phyloP scores from a whole-genome alignment of 768 basidiomycete genomes.

The Boletus patriciae region DNA sequence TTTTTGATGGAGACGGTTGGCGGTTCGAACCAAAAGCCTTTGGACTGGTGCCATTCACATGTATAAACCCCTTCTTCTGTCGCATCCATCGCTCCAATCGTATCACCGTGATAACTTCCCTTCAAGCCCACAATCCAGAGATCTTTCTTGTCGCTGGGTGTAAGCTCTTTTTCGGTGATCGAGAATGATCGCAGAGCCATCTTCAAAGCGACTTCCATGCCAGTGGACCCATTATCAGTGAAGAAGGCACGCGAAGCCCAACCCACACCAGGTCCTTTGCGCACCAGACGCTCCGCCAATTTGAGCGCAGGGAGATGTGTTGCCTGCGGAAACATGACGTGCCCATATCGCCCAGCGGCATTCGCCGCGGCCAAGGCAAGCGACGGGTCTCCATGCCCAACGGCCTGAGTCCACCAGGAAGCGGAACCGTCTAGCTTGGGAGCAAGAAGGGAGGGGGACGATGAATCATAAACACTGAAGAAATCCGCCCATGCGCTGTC shows the following conservation, averaged over 20 bases:
- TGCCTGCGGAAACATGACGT: constrained; percentile 94
- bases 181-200: constrained; percentile 85
- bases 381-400: constrained; percentile 78
- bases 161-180: constrained; percentile 36
- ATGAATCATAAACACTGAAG: constrained; percentile 67
- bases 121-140: constrained; percentile 82
- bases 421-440: constrained; percentile 88
- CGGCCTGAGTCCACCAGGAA: constrained; percentile 96
- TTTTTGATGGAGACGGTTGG: constrained; percentile 72
- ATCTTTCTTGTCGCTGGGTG: constrained; percentile 42
- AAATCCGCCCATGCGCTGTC: constrained; percentile 88
- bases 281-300: constrained; percentile 77
- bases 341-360: constrained; percentile 92
- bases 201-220: constrained; percentile 96
- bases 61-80: constrained; percentile 88
- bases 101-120: constrained; percentile 97
- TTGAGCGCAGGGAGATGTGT: constrained; percentile 82
- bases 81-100: constrained; percentile 96
- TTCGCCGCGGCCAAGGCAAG: constrained; percentile 84
- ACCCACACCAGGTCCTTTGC: constrained; percentile 75
- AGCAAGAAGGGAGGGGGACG: constrained; percentile 42
- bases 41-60: constrained; percentile 93
- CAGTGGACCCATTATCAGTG: constrained; percentile 94
- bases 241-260: constrained; percentile 94
- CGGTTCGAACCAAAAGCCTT: constrained; percentile 93